phyloP scores from a whole-genome alignment of 1,139 yeast genomes.

The Wickerhamiella infanticola region DNA sequence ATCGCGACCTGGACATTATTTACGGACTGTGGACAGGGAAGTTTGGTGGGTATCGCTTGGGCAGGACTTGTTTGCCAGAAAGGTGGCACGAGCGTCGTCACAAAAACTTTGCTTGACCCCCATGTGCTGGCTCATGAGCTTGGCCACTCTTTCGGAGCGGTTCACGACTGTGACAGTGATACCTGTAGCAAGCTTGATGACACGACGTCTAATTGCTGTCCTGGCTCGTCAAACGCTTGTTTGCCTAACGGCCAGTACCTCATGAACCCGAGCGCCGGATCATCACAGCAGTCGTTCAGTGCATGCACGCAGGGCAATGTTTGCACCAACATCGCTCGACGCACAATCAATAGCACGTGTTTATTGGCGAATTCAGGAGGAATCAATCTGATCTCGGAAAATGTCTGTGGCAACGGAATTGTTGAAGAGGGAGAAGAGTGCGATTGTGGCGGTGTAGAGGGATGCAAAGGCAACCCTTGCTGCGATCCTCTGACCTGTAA shows the following conservation, averaged over 20 bases:
- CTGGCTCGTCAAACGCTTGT: slow-evolving; percentile 19
- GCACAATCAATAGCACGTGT: slow-evolving; percentile 23
- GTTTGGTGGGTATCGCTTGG: slow-evolving; percentile 29
- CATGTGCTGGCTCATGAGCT: slow-evolving; percentile 28
- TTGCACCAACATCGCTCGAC: slow-evolving; percentile 21
- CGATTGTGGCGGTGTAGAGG: slow-evolving; percentile 28
- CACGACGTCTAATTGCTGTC: slow-evolving; percentile 24
- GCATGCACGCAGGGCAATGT: slow-evolving; percentile 26
- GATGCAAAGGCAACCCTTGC: slow-evolving; percentile 23
- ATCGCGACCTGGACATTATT: slow-evolving; percentile 27
- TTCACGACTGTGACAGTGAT: slow-evolving; percentile 26
- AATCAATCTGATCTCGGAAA: slow-evolving; percentile 20
- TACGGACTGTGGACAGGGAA: slow-evolving; percentile 23
- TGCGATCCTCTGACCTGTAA: slow-evolving; percentile 27
- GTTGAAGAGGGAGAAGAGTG: slow-evolving; percentile 30
- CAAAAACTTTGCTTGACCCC: slow-evolving; percentile 24
- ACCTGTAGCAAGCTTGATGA: slow-evolving; percentile 23
- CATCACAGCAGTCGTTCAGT: slow-evolving; percentile 21
- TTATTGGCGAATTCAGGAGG: slow-evolving; percentile 22
- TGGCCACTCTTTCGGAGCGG: slow-evolving; percentile 31
- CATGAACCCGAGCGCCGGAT: slow-evolving; percentile 27
- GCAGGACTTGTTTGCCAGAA: slow-evolving; percentile 24
- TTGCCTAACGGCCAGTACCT: slow-evolving; percentile 23
- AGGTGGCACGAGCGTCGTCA: slow-evolving; percentile 25
- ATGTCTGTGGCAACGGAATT: slow-evolving; percentile 28